Percentiles rank a stretch among this genome's conserved stretches.
Evolutionary conservation across 1,284 basidiomycete genomes (phyloP).

Genomic region (Chalciporus sp.): DNA sequence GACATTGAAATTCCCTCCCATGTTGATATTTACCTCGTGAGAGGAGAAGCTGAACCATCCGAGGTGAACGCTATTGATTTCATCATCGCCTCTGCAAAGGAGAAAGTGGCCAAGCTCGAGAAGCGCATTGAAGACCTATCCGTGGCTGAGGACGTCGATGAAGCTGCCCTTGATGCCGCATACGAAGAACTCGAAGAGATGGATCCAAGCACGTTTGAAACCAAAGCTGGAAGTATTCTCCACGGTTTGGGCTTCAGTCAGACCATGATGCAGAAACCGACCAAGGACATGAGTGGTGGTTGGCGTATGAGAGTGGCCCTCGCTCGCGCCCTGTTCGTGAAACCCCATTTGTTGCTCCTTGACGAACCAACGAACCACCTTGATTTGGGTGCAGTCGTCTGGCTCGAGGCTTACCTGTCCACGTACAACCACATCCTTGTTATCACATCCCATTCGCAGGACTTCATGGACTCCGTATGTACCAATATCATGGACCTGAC

Average conservation of each 20-base stretch:
- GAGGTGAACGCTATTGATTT: conserved; percentile 96
- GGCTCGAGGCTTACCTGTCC: conserved; percentile 97
- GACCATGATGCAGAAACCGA: conserved; percentile 95
- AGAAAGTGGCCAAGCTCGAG: conserved; percentile 96
- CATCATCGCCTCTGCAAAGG: conserved; percentile 90
- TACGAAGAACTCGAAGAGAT: conserved; percentile 98
- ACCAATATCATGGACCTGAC: conserved; percentile 99
- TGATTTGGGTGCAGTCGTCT: conserved; percentile 97
- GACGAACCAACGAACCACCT: conserved; percentile 91
- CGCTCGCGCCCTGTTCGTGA: conserved; percentile 94
- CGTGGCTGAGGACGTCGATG: conserved; percentile 87
- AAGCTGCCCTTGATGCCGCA: conserved; percentile 79
- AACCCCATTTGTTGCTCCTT: conserved; percentile 91
- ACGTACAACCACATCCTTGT: conserved; percentile 99
- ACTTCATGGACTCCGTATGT: conserved; percentile 98
- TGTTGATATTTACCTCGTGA: conserved; percentile 97
- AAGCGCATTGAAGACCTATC: conserved; percentile 95
- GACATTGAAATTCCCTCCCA: conserved; percentile 95
- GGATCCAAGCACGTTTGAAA: conserved; percentile 94
- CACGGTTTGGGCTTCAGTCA: conserved; percentile 95
- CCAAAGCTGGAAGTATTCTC: conserved; percentile 93
- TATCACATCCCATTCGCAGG: conserved; percentile 94
- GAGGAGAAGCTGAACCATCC: conserved; percentile 96
- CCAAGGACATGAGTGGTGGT: conserved; percentile 98
- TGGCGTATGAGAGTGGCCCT: conserved; percentile 99